phyloP scores from a whole-genome alignment of 139 green algal genomes.

The Micromonas commoda region DNA sequence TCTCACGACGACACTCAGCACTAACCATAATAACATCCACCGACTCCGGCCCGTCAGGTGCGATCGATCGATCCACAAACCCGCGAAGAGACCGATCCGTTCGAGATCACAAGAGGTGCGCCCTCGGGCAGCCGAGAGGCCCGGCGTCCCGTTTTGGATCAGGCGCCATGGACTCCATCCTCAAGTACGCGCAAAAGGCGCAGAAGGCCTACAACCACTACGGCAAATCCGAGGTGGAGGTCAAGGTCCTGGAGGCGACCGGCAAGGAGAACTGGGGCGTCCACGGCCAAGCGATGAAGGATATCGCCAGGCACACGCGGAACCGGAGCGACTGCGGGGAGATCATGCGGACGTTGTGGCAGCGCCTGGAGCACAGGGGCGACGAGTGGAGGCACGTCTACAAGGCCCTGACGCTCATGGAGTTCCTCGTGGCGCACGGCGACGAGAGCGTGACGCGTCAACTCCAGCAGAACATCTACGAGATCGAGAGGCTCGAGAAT shows the following conservation, averaged over 20 bases:
- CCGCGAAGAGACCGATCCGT: too few relatives aligned
- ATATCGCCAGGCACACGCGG: conserved; percentile 39
- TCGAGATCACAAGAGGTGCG: too few relatives aligned
- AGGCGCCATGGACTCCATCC: too few relatives aligned
- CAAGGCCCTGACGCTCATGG: conserved; percentile 68
- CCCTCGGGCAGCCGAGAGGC: too few relatives aligned
- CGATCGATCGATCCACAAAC: too few relatives aligned
- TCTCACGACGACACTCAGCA: too few relatives aligned
- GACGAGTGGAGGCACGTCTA: conserved; percentile 49
- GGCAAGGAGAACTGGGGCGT: conserved; percentile 51
- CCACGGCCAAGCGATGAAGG: conserved; percentile 43
- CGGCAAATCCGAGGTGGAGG: conserved; percentile 2
- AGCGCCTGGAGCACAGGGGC: conserved; percentile 33
- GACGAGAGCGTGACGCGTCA: conserved; percentile 45
- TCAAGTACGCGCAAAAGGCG: not conserved
- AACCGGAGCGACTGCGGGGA: conserved; percentile 33
- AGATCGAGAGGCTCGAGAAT: conserved; percentile 54
- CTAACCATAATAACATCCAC: too few relatives aligned
- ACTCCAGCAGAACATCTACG: conserved; percentile 33
- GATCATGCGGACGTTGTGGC: conserved; percentile 41
- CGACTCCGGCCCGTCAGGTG: too few relatives aligned
- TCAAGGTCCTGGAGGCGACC: conserved; percentile 44
- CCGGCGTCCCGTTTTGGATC: too few relatives aligned
- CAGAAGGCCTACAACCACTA: not conserved
- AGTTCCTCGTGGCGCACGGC: conserved; percentile 71